Conservation (phyloP, 257 asterid genomes). For the Marsdenia floribunda region DNA sequence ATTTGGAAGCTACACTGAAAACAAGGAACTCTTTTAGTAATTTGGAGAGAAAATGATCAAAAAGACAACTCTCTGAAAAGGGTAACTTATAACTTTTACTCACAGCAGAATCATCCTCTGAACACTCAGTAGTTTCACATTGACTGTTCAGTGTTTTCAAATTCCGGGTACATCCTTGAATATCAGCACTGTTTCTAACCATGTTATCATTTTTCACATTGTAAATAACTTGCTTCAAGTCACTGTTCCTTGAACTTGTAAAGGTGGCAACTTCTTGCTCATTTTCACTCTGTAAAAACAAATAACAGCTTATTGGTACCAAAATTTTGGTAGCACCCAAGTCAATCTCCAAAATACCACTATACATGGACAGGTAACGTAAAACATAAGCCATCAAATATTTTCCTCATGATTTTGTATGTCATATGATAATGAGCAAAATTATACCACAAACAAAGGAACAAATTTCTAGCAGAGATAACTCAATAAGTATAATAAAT, state of each 20-base stretch:
- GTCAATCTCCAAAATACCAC: neutral
- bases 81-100: constrained; percentile 29
- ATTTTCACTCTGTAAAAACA: constrained; percentile 38
- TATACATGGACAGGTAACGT: neutral
- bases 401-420: neutral
- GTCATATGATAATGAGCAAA: neutral
- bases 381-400: neutral
- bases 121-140: constrained; percentile 45
- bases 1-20: constrained; percentile 56
- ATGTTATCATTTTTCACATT: constrained; percentile 25
- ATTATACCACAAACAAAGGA: neutral
- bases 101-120: constrained; percentile 84
- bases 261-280: constrained; percentile 28
- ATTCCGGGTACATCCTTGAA: constrained; percentile 25
- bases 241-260: constrained; percentile 24
- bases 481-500: neutral
- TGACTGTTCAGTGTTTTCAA: constrained; percentile 19
- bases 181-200: constrained; percentile 32
- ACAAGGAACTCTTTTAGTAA: neutral
- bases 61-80: neutral
- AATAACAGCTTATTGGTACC: neutral
- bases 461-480: neutral
- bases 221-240: constrained; percentile 27
- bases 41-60: neutral
- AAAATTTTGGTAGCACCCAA: neutral